phyloP scores from a whole-genome alignment of 2,329 filamentous ascomycete genomes.

The Neonectria coccinea region DNA sequence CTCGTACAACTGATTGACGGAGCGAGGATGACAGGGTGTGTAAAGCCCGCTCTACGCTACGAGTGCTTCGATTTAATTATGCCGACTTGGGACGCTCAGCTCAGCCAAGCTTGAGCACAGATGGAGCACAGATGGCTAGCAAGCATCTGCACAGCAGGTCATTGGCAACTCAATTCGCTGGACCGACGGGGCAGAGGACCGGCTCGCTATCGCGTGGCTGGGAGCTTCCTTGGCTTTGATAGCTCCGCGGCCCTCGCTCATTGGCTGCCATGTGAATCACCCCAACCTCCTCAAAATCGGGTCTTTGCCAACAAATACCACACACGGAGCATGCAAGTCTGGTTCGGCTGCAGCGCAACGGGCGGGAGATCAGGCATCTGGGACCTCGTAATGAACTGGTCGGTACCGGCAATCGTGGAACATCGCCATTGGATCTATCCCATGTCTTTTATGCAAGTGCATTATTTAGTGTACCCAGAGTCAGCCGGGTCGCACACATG shows the following conservation, averaged over 20 bases:
- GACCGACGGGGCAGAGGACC: slow-evolving; percentile 9
- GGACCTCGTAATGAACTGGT: slow-evolving; percentile 40
- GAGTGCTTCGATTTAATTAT: slow-evolving; percentile 17
- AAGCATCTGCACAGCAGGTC: slow-evolving; percentile 19
- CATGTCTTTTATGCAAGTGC: slow-evolving; percentile 40
- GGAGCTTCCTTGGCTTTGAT: slow-evolving; percentile 26
- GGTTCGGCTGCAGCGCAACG: slow-evolving; percentile 37
- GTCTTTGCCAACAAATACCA: slow-evolving; percentile 23
- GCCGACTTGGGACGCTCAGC: slow-evolving; percentile 25
- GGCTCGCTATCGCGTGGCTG: slow-evolving; percentile 33
- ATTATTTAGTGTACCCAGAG: slow-evolving; percentile 43
- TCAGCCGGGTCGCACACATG: slow-evolving; percentile 35
- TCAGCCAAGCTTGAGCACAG: slow-evolving; percentile 18
- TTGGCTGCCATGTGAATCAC: slow-evolving; percentile 36
- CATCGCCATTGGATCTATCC: slow-evolving; percentile 44
- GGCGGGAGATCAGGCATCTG: slow-evolving; percentile 41
- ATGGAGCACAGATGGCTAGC: slow-evolving; percentile 22
- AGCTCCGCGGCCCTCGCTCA: slow-evolving; percentile 16
- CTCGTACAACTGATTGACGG: slow-evolving; percentile 6
- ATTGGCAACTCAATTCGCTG: slow-evolving; percentile 17
- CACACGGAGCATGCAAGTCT: slow-evolving; percentile 32
- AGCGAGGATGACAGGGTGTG: slow-evolving; percentile 15
- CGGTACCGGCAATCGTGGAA: slow-evolving; percentile 48
- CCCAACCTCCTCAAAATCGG: slow-evolving; percentile 42
- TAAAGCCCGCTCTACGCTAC: slow-evolving; percentile 12